Evolutionary conservation across 2,329 filamentous ascomycete genomes (phyloP).

Genomic region (Epicoccum nigrum): DNA sequence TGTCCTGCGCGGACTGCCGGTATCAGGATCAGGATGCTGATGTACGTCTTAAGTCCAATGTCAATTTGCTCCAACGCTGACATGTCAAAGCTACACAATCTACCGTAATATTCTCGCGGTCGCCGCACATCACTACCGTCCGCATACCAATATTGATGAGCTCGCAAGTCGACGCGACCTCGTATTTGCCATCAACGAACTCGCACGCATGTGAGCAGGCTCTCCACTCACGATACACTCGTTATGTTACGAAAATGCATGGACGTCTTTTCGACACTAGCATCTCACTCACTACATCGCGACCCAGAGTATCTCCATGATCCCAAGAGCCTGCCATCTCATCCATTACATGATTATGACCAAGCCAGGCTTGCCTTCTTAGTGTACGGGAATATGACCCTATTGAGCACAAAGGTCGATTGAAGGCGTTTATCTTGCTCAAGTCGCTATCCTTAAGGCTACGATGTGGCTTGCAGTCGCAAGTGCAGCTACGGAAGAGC

Average conservation of each 20-base stretch:
- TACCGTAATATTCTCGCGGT: conserved; percentile 53
- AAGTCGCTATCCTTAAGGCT: background rate
- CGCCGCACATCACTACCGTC: conserved; percentile 53
- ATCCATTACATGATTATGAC: background rate
- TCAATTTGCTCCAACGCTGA: conserved; percentile 9
- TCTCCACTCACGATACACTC: background rate
- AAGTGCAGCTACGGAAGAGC: background rate
- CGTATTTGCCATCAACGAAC: conserved; percentile 47
- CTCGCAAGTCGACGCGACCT: conserved; percentile 51
- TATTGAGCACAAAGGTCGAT: background rate
- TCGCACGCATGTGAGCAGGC: conserved; percentile 36
- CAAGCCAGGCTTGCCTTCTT: conserved; percentile 2
- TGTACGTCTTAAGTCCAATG: conserved; percentile 43
- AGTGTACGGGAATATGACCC: conserved; percentile 13
- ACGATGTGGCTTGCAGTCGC: background rate
- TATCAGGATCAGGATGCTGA: conserved; percentile 46
- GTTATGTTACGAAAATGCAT: background rate
- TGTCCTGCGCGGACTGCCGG: conserved; percentile 39
- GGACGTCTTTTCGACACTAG: background rate
- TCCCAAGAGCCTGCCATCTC: background rate
- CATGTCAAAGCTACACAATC: conserved; percentile 49
- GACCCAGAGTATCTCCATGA: background rate
- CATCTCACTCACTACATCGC: background rate
- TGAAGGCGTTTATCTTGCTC: background rate
- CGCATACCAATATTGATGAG: conserved; percentile 49